phyloP scores from a whole-genome alignment of 75 land plant genomes.

The Pinus albicaulis region DNA sequence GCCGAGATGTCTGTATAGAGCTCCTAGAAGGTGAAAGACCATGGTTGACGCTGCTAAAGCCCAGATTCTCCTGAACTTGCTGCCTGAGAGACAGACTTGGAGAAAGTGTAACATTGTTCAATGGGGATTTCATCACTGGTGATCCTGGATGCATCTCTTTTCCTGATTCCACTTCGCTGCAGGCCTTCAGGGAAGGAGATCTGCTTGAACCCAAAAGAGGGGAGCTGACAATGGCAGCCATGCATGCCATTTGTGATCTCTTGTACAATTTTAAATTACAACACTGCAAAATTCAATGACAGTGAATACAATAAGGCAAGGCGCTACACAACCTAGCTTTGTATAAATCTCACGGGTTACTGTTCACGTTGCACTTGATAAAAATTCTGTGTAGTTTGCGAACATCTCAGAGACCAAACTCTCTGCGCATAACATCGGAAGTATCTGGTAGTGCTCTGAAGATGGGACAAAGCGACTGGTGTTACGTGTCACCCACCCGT shows the following conservation, averaged over 20 bases:
- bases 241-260: not conserved
- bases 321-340: too few species aligned
- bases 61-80: not conserved
- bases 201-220: constrained; percentile 8
- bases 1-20: not conserved
- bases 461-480: too few species aligned
- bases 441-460: too few species aligned
- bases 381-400: too few species aligned
- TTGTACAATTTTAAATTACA: not conserved
- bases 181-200: not conserved
- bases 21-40: constrained; percentile 3
- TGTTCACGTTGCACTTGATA: too few species aligned
- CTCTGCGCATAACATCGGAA: too few species aligned
- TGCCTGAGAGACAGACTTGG: not conserved
- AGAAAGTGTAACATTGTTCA: not conserved
- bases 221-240: not conserved
- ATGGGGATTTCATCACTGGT: not conserved
- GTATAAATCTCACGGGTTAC: too few species aligned
- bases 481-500: too few species aligned
- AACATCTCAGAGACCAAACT: too few species aligned
- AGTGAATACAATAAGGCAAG: too few species aligned
- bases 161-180: not conserved
- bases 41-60: not conserved
- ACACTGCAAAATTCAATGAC: not conserved
- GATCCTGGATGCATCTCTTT: constrained; percentile 4